Conservation (phyloP, 2,329 filamentous ascomycete species). For the Botrytis porri region DNA sequence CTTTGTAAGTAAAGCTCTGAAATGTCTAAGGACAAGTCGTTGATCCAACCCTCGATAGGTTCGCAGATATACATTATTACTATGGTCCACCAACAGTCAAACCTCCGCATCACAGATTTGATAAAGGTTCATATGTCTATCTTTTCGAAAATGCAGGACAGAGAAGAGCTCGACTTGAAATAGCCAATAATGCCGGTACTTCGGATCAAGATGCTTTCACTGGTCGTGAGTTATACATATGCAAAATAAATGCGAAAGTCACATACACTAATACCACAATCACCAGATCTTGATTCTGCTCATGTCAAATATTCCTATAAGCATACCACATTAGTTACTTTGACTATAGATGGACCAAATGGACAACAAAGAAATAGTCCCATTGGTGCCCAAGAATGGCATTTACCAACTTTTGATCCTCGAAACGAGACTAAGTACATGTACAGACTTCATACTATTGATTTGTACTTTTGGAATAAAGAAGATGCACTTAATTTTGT, state of each 20-base stretch:
- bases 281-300: slow-evolving; percentile 62
- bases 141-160: slow-evolving; percentile 71
- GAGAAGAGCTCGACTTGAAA: slow-evolving; percentile 66
- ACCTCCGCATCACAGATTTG: slow-evolving; percentile 76
- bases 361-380: slow-evolving; percentile 21
- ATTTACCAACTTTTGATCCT: slow-evolving; percentile 69
- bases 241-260: slow-evolving; percentile 17
- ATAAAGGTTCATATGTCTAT: slow-evolving; percentile 77
- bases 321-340: slow-evolving; percentile 67
- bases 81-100: slow-evolving; percentile 64
- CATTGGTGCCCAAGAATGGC: slow-evolving; percentile 61
- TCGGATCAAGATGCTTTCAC: slow-evolving; percentile 77
- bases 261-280: not conserved
- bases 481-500: slow-evolving; percentile 69
- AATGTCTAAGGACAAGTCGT: slow-evolving; percentile 20
- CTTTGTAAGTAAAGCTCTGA: slow-evolving; percentile 45
- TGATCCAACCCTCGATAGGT: slow-evolving; percentile 48
- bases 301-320: slow-evolving; percentile 69
- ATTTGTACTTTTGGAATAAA: slow-evolving; percentile 77
- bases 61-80: slow-evolving; percentile 76
- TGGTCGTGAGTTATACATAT: slow-evolving; percentile 56
- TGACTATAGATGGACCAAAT: slow-evolving; percentile 54
- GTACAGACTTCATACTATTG: slow-evolving; percentile 72
- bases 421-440: slow-evolving; percentile 74
- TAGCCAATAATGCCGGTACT: slow-evolving; percentile 72